phyloP scores from a whole-genome alignment of 805 yeast species.

The Barnettozyma botsteinii region DNA sequence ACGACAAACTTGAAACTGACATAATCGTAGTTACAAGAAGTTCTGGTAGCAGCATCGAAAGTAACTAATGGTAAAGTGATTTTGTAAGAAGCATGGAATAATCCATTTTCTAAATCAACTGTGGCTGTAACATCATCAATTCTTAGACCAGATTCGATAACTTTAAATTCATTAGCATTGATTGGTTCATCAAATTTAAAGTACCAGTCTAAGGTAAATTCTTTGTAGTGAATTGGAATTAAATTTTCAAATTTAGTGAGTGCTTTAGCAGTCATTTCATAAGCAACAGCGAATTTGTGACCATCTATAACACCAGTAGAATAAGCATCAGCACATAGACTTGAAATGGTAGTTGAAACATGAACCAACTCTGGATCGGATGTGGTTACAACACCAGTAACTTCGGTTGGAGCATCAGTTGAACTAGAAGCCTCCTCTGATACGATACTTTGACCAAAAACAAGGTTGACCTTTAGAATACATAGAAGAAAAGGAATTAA shows the following conservation, averaged over 20 bases:
- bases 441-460: no score
- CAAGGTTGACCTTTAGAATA: no score
- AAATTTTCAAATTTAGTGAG: not conserved
- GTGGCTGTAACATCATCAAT: conserved; percentile 7
- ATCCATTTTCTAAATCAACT: conserved; percentile 17
- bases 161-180: conserved; percentile 10
- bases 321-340: not conserved
- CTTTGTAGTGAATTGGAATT: not conserved
- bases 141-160: conserved; percentile 4
- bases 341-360: no score
- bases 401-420: no score
- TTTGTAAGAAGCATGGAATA: conserved; percentile 9
- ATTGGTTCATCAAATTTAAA: conserved; percentile 11
- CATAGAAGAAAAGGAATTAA: no score
- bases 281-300: conserved; percentile 5
- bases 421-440: no score
- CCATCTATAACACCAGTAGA: conserved; percentile 4
- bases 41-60: conserved; percentile 1
- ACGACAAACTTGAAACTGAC: conserved; percentile 10
- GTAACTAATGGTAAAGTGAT: conserved; percentile 4
- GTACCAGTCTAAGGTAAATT: conserved; percentile 10
- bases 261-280: conserved; percentile 9
- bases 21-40: conserved; percentile 12
- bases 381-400: no score
- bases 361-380: no score